Evolutionary conservation across 106 monocot species (phyloP).

Genomic region (Acorus gramineus): DNA sequence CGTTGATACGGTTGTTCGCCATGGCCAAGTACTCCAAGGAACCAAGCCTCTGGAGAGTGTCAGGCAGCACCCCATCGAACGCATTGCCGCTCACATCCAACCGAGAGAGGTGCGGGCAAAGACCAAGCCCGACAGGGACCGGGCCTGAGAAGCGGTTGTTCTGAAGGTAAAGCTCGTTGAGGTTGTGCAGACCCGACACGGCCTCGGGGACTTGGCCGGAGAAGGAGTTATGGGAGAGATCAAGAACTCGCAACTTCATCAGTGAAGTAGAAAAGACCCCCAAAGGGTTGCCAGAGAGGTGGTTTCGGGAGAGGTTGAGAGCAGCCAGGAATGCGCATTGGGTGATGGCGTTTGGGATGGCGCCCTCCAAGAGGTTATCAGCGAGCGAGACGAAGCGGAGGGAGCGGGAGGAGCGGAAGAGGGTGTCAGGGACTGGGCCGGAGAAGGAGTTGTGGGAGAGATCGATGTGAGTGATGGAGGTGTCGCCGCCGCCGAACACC

Average conservation of each 20-base stretch:
- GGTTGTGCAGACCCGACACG: conserved; percentile 36
- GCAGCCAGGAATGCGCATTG: conserved; percentile 37
- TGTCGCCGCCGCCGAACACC: conserved; percentile 5
- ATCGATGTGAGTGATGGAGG: conserved; percentile 38
- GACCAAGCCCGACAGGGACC: conserved; percentile 43
- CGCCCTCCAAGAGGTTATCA: conserved; percentile 43
- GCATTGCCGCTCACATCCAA: conserved; percentile 50
- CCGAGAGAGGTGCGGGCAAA: conserved; percentile 40
- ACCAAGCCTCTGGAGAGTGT: conserved; percentile 23
- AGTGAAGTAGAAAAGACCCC: conserved; percentile 23
- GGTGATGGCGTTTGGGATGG: conserved; percentile 30
- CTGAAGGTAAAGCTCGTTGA: conserved; percentile 38
- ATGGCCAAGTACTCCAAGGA: conserved; percentile 31
- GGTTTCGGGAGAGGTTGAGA: conserved; percentile 60
- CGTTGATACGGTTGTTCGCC: conserved; percentile 52
- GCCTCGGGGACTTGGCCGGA: conserved; percentile 41
- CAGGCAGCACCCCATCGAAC: conserved; percentile 39
- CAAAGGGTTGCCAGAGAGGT: conserved; percentile 47
- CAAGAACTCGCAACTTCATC: conserved; percentile 42
- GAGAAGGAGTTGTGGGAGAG: conserved; percentile 49
- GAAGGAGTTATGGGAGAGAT: conserved; percentile 53
- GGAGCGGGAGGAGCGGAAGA: conserved; percentile 26
- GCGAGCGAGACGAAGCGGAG: conserved; percentile 51
- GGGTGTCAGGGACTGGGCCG: conserved; percentile 30
- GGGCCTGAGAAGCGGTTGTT: conserved; percentile 50